A percentile compares a stretch with the other conserved stretches of the same genome.
phyloP scores from a whole-genome alignment of 306 rosid genomes.

The Adenanthera pavonina region DNA sequence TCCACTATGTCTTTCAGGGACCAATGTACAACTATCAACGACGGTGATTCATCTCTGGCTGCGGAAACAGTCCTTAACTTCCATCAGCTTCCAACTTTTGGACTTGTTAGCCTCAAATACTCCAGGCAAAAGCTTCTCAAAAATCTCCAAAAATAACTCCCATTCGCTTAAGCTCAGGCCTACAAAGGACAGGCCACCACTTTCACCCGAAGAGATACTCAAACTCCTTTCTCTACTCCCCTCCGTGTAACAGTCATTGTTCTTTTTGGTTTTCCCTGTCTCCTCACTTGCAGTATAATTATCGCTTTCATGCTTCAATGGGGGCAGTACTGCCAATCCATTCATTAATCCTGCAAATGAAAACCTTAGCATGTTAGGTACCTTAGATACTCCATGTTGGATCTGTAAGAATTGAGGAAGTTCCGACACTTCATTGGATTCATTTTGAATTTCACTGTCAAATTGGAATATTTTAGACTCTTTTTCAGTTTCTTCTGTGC shows the following conservation, averaged over 20 bases:
- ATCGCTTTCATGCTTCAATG: neutral
- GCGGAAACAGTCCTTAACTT: constrained; percentile 43
- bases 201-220: constrained; percentile 34
- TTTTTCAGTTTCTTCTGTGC: constrained; percentile 31
- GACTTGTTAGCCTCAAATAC: constrained; percentile 48
- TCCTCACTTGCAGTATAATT: neutral
- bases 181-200: constrained; percentile 59
- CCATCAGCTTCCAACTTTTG: constrained; percentile 62
- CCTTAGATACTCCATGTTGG: neutral
- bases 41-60: constrained; percentile 38
- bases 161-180: constrained; percentile 67
- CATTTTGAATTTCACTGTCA: constrained; percentile 2
- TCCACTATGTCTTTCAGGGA: constrained; percentile 37
- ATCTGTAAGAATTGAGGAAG: neutral
- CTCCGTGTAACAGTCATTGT: neutral
- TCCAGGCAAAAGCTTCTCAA: constrained; percentile 54
- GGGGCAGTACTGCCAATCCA: constrained; percentile 3
- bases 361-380: neutral
- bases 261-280: neutral
- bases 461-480: constrained; percentile 2
- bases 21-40: constrained; percentile 53
- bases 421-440: neutral
- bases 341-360: neutral
- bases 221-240: neutral
- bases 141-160: constrained; percentile 68